These are phyloP conservation scores for Didymella sp. DNA, from an alignment of 2,329 filamentous ascomycete genomes.

Conservation along the genomic window DNA sequence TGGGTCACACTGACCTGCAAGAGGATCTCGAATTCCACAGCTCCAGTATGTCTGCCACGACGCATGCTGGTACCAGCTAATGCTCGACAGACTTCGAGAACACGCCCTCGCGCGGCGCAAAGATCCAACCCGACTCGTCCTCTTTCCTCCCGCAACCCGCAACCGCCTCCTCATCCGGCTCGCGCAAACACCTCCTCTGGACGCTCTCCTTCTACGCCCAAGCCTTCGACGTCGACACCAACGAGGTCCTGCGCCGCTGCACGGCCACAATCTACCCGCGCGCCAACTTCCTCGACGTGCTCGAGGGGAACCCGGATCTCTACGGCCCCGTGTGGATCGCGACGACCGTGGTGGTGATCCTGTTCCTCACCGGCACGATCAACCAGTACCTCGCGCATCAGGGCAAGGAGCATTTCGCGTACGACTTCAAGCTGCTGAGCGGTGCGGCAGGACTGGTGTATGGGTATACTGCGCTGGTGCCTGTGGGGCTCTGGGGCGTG, in stretches of 20 bases:
- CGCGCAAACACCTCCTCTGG: slow-evolving; percentile 86
- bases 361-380: slow-evolving; percentile 95
- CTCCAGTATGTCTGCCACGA: slow-evolving; percentile 64
- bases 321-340: slow-evolving; percentile 99
- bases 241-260: slow-evolving; percentile 85
- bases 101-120: slow-evolving; percentile 55
- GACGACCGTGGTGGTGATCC: slow-evolving; percentile 92
- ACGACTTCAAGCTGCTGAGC: slow-evolving; percentile 88
- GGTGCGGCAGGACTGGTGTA: slow-evolving; percentile 93
- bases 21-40: slow-evolving; percentile 99
- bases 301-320: slow-evolving; percentile 95
- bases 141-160: slow-evolving; percentile 49
- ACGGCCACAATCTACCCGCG: slow-evolving; percentile 88
- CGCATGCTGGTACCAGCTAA: neutral
- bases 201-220: slow-evolving; percentile 91
- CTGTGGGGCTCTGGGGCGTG: slow-evolving; percentile 82
- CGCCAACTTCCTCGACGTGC: slow-evolving; percentile 93
- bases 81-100: slow-evolving; percentile 70
- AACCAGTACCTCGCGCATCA: slow-evolving; percentile 81
- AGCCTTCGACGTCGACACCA: slow-evolving; percentile 98
- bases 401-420: slow-evolving; percentile 76
- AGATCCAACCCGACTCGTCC: slow-evolving; percentile 54
- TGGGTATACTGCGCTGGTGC: slow-evolving; percentile 85
- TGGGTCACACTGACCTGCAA: slow-evolving; percentile 97
- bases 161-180: slow-evolving; percentile 33